These are phyloP conservation scores for Coffea canephora DNA, from an alignment of 257 asterid genomes.

Conservation along the genomic window DNA sequence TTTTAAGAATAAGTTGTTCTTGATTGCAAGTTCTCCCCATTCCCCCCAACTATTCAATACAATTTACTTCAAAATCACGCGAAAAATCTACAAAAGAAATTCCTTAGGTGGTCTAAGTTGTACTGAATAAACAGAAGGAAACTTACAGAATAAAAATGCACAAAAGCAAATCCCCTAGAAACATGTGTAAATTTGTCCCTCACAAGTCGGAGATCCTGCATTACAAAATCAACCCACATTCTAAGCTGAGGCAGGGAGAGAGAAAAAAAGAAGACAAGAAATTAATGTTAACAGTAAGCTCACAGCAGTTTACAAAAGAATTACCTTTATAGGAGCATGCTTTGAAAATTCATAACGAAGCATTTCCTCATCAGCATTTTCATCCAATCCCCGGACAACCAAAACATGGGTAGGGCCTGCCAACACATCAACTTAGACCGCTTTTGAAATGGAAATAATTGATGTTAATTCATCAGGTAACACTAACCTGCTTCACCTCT, in stretches of 20 bases:
- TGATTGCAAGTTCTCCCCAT: neutral
- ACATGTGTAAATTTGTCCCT: constrained; percentile 98
- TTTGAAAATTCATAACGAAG: constrained; percentile 95
- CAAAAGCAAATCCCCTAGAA: constrained; percentile 96
- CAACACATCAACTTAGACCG: constrained; percentile 15
- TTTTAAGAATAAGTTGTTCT: neutral
- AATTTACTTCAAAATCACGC: neutral
- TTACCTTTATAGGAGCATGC: constrained; percentile 94
- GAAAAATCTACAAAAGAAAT: neutral
- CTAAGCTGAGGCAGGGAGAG: constrained; percentile 7
- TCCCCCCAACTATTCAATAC: neutral
- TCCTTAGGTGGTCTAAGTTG: neutral
- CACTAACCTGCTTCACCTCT: constrained; percentile 86
- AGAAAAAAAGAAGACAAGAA: constrained; percentile 8
- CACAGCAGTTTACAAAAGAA: neutral
- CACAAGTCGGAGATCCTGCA: constrained; percentile 95
- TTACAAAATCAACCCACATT: constrained; percentile 19
- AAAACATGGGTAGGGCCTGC: constrained; percentile 97
- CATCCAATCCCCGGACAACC: constrained; percentile 98
- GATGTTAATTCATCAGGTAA: constrained; percentile 1
- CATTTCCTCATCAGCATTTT: constrained; percentile 99
- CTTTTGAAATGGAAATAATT: neutral
- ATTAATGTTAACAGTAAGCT: neutral
- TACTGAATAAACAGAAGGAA: constrained; percentile 1
- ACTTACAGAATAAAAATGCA: constrained; percentile 86